These are phyloP conservation scores for Gloeostereum incarnatum DNA, from an alignment of 768 basidiomycete species.

Conservation along the genomic window DNA sequence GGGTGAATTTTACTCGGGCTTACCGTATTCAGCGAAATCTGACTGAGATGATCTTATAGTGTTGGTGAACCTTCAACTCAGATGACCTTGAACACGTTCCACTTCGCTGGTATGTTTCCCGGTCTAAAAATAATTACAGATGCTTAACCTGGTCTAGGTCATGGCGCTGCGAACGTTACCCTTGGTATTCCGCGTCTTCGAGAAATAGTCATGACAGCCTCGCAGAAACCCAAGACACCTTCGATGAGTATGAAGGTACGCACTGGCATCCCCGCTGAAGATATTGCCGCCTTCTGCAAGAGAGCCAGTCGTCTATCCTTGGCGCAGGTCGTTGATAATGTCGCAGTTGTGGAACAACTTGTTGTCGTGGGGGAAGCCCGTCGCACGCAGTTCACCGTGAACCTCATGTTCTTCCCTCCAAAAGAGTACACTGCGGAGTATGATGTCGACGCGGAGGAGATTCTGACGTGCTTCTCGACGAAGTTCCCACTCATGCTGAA, in stretches of 20 bases:
- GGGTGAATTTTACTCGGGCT: slow-evolving; percentile 49
- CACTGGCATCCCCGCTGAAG: slow-evolving; percentile 35
- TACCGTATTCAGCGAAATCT: slow-evolving; percentile 4
- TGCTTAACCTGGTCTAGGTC: slow-evolving; percentile 40
- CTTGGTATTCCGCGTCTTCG: slow-evolving; percentile 97
- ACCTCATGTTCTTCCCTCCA: slow-evolving; percentile 78
- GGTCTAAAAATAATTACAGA: neutral
- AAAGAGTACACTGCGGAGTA: slow-evolving; percentile 82
- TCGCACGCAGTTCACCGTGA: slow-evolving; percentile 70
- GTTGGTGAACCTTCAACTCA: slow-evolving; percentile 98
- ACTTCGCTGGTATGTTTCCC: slow-evolving; percentile 72
- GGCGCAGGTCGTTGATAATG: slow-evolving; percentile 79
- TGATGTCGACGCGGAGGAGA: slow-evolving; percentile 60
- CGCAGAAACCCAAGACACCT: slow-evolving; percentile 91
- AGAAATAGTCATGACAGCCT: slow-evolving; percentile 99
- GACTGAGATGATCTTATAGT: slow-evolving; percentile 31
- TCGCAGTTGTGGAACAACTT: slow-evolving; percentile 74
- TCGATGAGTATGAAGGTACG: slow-evolving; percentile 86
- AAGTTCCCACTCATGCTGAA: slow-evolving; percentile 76
- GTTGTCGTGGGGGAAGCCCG: slow-evolving; percentile 58
- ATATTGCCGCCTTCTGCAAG: slow-evolving; percentile 79
- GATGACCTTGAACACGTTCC: slow-evolving; percentile 99
- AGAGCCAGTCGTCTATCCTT: slow-evolving; percentile 77
- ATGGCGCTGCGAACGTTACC: slow-evolving; percentile 98
- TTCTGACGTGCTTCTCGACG: slow-evolving; percentile 60